Base-by-base conservation (phyloP, 345 rosid genomes). In the Dipteronia sinensis region DNA sequence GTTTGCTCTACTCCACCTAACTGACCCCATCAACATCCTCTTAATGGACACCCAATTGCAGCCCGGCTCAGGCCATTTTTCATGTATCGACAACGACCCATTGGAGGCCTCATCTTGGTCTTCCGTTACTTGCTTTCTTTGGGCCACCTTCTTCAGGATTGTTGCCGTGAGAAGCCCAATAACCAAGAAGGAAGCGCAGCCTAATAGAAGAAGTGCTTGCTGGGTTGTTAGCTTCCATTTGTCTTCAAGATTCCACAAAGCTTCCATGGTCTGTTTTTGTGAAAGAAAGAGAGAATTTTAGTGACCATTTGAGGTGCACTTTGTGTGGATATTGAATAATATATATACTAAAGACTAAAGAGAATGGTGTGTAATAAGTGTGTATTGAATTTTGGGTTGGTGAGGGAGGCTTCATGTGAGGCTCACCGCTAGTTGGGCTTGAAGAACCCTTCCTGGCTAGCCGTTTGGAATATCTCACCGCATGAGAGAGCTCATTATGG, bases 1-100 rank as follows among this genome's bases (percentile, higher is more conserved):
- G 42, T 67, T 83, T 7, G 88, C 89, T 20, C 84, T 81, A 76
- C 97, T 92, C 98, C 97, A 93, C 87, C 94, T 89, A 73, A 83
- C 81, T 4, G 97, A 86, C 2, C 87, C 82, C 88, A 86, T 78
- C 85, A 88, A 62, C 69, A 44, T 81, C 67, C 77, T 91, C 86
- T 83, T 88, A 59, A 87, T 79, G 0, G 84, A 75, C 31, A 78
- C 77, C 91, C 92, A 83, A 13, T 80, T 76, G 17, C 82, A 71
- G 22, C 78, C 71, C 16, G 80, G 77, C 56, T 59, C 84, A 12
- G n/a, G 11, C 78, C 78, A 75, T 34, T 74, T 72, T 29, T 15
- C 56, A 9, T 8, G 25, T 2, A 20, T n/a, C 20, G 44, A 63
- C 68, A 20, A 16, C 17, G 44, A 63, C 58, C 12, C 12, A 3